Conservation (phyloP, 179 eudicot genomes). For the Nepenthes alata region DNA sequence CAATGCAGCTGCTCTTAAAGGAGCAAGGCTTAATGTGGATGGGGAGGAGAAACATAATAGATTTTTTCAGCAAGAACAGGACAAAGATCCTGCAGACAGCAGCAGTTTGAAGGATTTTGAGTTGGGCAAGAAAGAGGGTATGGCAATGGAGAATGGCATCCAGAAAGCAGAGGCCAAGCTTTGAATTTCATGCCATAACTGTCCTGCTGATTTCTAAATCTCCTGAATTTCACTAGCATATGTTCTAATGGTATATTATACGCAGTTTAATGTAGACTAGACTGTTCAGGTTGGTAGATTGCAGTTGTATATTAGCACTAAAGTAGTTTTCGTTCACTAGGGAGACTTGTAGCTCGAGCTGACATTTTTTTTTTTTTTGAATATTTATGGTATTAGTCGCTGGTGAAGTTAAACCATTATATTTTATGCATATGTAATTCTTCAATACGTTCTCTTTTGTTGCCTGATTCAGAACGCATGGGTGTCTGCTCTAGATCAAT, state of each 20-base stretch:
- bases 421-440: no score
- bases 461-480: no score
- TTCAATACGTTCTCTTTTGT: no score
- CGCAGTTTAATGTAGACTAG: slow-evolving; percentile 1
- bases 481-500: no score
- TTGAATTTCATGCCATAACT: slow-evolving; percentile 4
- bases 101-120: slow-evolving; percentile 9
- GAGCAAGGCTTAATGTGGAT: slow-evolving; percentile 6
- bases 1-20: slow-evolving; percentile 4
- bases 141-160: slow-evolving; percentile 24
- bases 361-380: background rate
- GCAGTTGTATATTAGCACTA: background rate
- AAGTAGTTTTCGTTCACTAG: background rate
- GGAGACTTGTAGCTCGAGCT: background rate
- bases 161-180: slow-evolving; percentile 24
- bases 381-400: no score
- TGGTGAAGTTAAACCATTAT: no score
- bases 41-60: slow-evolving; percentile 16
- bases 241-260: background rate
- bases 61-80: slow-evolving; percentile 10
- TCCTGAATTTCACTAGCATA: background rate
- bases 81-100: slow-evolving; percentile 7
- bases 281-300: background rate
- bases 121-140: slow-evolving; percentile 15
- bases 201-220: background rate